Evolutionary conservation across 1,139 yeast species (phyloP).

Genomic region (Waltiozyma sp.): DNA sequence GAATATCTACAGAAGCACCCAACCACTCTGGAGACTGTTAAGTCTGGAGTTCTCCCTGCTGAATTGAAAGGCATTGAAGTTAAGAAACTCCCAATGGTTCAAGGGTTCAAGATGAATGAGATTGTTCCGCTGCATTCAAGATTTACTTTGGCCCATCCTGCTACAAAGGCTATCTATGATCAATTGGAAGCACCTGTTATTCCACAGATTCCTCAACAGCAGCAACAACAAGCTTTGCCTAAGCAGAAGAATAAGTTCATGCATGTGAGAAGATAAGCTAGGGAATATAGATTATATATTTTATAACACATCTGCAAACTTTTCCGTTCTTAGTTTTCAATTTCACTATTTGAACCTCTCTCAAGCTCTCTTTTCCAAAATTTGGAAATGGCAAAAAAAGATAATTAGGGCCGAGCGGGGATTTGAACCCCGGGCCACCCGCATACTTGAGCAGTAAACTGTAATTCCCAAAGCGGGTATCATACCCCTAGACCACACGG

Average conservation of each 20-base stretch:
- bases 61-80: constrained; percentile 39
- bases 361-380: too few relatives aligned
- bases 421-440: constrained; percentile 22
- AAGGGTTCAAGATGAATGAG: constrained; percentile 76
- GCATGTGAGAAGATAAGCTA: constrained; percentile 20
- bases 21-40: constrained; percentile 54
- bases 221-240: constrained; percentile 9
- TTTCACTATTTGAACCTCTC: too few relatives aligned
- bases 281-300: too few relatives aligned
- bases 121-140: constrained; percentile 80
- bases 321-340: too few relatives aligned
- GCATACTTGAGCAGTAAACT: constrained; percentile 11
- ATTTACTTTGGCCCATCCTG: constrained; percentile 74
- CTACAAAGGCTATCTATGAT: constrained; percentile 62
- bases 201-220: constrained; percentile 14
- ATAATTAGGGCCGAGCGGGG: constrained; percentile 20
- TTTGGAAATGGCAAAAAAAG: constrained; percentile 2
- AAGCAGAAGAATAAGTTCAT: constrained; percentile 32
- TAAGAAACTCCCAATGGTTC: constrained; percentile 61
- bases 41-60: constrained; percentile 43
- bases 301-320: too few relatives aligned
- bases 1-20: constrained; percentile 57
- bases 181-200: constrained; percentile 27
- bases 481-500: constrained; percentile 22
- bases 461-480: constrained; percentile 20